Base-by-base conservation (phyloP, 2,329 filamentous ascomycete genomes). In the Fusarium verrucosum region DNA sequence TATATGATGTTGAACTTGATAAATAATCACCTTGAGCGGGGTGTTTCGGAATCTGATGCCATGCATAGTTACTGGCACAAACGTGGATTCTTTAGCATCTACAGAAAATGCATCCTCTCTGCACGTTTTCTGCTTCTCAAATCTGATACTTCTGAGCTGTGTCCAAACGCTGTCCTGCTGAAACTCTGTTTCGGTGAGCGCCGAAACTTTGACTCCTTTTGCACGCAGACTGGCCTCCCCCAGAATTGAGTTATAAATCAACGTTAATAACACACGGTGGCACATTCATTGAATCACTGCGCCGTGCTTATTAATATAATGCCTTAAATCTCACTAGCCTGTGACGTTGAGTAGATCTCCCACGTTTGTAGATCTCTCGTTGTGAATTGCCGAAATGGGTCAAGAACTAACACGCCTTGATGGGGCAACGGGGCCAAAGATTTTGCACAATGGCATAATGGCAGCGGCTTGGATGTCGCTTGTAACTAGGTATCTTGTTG, bases 321-420 rank as follows among this genome's bases (percentile, higher is more conserved):
- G 13, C 26, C 23, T 23, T 41, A 7, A 19, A 50, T 35, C 32
- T 35, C 14, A 14, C 25, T n/a, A 37, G 19, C 61, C 61, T 62
- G 49, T 65, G 25, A 42, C 35, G 45, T 62, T 41, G 19, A 26
- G 28, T 10, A 44, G 26, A 53, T 49, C 25, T 33, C 36, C 62
- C 62, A 58, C 62, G 62, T 62, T 66, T 32, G 30, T 26, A 25
- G 35, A 63, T 28, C 47, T 23, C 23, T 52, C 62, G 62, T 58
- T 47, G n/a, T 54, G 23, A 64, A 9, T 66, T 66, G 46, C 62
- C 58, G 26, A 47, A 66, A 50, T 9, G 41, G 36, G 47, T 8
- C 23, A 37, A 17, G 14, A 25, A 41, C 32, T 50, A 50, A 46
- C 36, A 37, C 40, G 20, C 9, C 20, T 43, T 17, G 51, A 62